Conservation (phyloP, 192 early-diverging fungal species). For the Spizellomyces sp. region DNA sequence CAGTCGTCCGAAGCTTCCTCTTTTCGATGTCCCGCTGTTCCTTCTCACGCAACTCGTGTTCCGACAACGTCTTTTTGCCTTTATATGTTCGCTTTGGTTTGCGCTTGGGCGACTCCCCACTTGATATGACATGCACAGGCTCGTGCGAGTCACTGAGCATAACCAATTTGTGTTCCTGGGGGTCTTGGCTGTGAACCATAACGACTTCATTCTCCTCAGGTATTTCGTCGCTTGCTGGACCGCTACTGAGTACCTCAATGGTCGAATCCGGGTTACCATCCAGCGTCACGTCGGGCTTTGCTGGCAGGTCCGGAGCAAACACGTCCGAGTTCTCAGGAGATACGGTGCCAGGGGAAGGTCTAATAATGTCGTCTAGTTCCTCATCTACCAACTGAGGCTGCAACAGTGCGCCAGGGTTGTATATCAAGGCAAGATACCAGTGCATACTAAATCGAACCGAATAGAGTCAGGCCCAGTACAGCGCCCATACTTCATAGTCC, state of each 20-base stretch:
- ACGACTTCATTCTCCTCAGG: no score
- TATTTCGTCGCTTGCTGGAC: no score
- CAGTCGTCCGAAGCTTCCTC: background rate
- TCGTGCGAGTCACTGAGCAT: no score
- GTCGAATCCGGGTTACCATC: no score
- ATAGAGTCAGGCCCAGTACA: background rate
- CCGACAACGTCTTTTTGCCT: slow-evolving; percentile 1
- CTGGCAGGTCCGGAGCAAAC: background rate
- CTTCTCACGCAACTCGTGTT: background rate
- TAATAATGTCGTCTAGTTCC: slow-evolving; percentile 12
- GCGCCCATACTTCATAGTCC: background rate
- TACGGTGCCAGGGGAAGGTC: background rate
- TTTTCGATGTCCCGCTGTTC: slow-evolving; percentile 8
- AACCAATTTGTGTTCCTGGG: no score
- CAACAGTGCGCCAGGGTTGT: slow-evolving; percentile 61
- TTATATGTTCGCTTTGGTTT: no score
- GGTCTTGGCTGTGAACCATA: no score
- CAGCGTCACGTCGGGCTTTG: background rate
- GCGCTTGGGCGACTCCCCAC: no score
- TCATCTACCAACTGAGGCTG: slow-evolving; percentile 22
- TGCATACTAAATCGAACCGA: slow-evolving; percentile 51
- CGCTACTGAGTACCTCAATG: no score
- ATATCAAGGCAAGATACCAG: slow-evolving; percentile 86
- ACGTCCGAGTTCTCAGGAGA: background rate
- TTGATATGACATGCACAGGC: no score